Base-by-base conservation (phyloP, 345 rosid species). In the Eucalyptus sp. region DNA sequence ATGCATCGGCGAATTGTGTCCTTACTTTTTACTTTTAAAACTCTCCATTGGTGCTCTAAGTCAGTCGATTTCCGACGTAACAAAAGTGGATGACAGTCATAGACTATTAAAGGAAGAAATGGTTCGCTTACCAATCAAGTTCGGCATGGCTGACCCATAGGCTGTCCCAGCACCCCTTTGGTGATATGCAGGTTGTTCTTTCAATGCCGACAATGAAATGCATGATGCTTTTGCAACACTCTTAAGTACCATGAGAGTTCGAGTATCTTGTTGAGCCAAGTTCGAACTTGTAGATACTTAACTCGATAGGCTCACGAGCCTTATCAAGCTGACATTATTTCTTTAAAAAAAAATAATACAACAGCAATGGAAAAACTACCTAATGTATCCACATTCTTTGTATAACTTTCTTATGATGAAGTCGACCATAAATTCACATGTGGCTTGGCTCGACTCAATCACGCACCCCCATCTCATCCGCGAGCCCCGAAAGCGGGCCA, bases 1-100 rank as follows among this genome's bases (percentile, higher is more conserved):
- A 0, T 2, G 2, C 2, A 13, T 0, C 9, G 0, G 13, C 1
- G 16, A 29, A 27, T 62, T 13, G 33, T 62, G 68, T n/a, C 33
- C 2, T 7, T 5, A 25, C 7, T 24, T 60, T 60, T 60, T 27
- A 27, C 31, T 60, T 27, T 60, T 12, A 0, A 56, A 56, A 56
- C 58, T 56, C 13, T 62, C 14, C 8, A 29, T 62, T 29, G 31
- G 31, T 29, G 33, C 33, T 13, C 71, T 13, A 3, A 27, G 14
- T 27, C 8, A 12, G 16, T 2, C 0, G 3, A 29, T 62, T 13
- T 4, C 5, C 1, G 8, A 14, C 71, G 1, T 7, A 7, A n/a
- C 33, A 64, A n/a, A 64, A 64, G 71, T 6, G 37, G 37, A 29
- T 15, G 71, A 14, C 5, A 13, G 18, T 64, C 5, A 0, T 13